phyloP scores from a whole-genome alignment of 2,329 filamentous ascomycete species.

The Botrytis deweyae region DNA sequence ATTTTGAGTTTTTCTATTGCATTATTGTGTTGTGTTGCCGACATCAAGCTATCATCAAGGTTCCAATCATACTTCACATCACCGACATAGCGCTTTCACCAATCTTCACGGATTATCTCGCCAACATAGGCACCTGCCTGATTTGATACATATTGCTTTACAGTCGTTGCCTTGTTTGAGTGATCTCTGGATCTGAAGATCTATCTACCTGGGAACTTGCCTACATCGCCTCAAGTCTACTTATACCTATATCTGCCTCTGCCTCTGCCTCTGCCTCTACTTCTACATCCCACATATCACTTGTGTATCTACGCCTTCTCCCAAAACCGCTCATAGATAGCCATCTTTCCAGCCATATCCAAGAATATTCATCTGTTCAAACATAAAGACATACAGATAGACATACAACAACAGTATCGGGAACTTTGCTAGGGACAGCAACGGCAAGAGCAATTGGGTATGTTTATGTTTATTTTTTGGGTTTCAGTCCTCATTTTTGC shows the following conservation, averaged over 20 bases:
- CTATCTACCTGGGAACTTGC: background rate
- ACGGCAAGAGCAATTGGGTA: background rate
- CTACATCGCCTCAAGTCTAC: too few relatives aligned
- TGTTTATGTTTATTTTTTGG: background rate
- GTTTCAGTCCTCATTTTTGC: background rate
- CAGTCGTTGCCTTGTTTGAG: background rate
- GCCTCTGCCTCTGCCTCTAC: background rate
- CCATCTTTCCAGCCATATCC: background rate
- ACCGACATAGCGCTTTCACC: background rate
- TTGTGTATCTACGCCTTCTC: background rate
- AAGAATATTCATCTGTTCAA: background rate
- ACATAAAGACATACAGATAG: too few relatives aligned
- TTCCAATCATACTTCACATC: background rate
- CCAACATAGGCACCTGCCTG: background rate
- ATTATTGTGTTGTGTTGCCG: background rate
- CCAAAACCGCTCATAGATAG: background rate
- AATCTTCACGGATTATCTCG: background rate
- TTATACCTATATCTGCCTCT: background rate
- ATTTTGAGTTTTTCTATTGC: background rate
- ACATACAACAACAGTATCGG: background rate
- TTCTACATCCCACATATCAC: background rate
- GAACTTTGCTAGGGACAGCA: background rate
- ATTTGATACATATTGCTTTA: background rate
- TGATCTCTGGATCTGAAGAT: background rate
- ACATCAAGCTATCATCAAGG: slow-evolving; percentile 1